phyloP scores from a whole-genome alignment of 345 rosid species.

The Citrus reticulata region DNA sequence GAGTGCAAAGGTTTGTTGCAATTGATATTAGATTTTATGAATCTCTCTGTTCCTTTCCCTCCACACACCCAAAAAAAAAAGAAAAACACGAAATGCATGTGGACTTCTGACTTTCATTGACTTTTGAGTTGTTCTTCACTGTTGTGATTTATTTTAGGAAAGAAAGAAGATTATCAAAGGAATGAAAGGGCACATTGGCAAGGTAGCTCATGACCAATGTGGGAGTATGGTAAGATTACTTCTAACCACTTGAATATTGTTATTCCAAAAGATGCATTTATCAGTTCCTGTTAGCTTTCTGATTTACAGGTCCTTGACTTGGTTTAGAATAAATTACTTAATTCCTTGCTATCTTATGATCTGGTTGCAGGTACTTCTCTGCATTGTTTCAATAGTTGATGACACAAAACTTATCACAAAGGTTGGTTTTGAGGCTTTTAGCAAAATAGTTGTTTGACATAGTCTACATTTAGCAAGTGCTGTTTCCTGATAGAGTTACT shows the following conservation, averaged over 20 bases:
- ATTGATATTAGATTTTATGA: not conserved
- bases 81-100: not conserved
- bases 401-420: conserved; percentile 87
- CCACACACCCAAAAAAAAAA: too few relatives aligned
- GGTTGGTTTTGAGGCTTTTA: conserved; percentile 40
- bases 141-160: conserved; percentile 48
- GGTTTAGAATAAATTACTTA: not conserved
- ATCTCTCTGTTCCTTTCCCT: not conserved
- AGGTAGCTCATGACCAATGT: conserved; percentile 67
- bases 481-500: conserved; percentile 13
- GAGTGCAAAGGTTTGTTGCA: conserved; percentile 71
- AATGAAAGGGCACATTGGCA: conserved; percentile 64
- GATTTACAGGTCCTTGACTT: not conserved
- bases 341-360: conserved; percentile 8
- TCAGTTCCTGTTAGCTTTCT: not conserved
- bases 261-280: not conserved
- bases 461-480: not conserved
- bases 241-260: not conserved
- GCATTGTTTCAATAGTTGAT: conserved; percentile 70
- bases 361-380: conserved; percentile 64
- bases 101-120: conserved; percentile 2
- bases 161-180: conserved; percentile 89
- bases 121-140: not conserved
- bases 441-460: not conserved
- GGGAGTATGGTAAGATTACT: conserved; percentile 64